Percentiles rank a stretch among this genome's conserved stretches.
phyloP scores from a whole-genome alignment of 805 yeast species.

The Danielia oregonensis region DNA sequence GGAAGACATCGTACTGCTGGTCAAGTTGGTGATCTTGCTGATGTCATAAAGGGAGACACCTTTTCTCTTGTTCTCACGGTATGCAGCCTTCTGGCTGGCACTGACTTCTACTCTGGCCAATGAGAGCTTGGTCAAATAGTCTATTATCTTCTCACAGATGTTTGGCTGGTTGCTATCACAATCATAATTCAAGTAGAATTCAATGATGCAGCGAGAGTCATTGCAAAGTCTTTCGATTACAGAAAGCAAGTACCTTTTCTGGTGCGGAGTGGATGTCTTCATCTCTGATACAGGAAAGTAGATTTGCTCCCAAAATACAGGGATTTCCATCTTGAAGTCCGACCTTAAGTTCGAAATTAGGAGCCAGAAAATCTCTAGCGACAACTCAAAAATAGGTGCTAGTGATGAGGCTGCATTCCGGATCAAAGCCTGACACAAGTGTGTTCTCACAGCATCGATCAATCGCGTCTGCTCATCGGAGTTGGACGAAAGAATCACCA shows the following conservation, averaged over 20 bases:
- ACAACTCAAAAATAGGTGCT: constrained; percentile 87
- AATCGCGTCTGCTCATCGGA: constrained; percentile 56
- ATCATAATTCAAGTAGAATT: constrained; percentile 91
- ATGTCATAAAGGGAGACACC: constrained; percentile 73
- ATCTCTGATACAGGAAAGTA: constrained; percentile 92
- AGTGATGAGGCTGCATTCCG: constrained; percentile 90
- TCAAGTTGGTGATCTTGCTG: constrained; percentile 69
- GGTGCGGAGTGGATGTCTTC: constrained; percentile 88
- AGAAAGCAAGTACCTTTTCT: constrained; percentile 79
- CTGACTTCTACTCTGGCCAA: constrained; percentile 70
- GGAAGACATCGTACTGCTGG: constrained; percentile 61
- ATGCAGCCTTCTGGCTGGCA: constrained; percentile 56
- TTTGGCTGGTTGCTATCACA: constrained; percentile 83
- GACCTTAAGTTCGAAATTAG: constrained; percentile 77
- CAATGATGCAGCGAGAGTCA: constrained; percentile 88
- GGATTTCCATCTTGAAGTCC: constrained; percentile 88
- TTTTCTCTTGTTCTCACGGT: constrained; percentile 36
- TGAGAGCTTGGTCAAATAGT: constrained; percentile 70
- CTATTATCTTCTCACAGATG: constrained; percentile 77
- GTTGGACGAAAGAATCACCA: constrained; percentile 47
- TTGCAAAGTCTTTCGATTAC: constrained; percentile 79
- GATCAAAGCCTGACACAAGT: constrained; percentile 75
- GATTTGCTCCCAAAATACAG: constrained; percentile 88
- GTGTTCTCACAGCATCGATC: constrained; percentile 78
- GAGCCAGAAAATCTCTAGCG: constrained; percentile 91